Conservation (phyloP, 352 stramenopile species). For the Phytophthora pluvialis region DNA sequence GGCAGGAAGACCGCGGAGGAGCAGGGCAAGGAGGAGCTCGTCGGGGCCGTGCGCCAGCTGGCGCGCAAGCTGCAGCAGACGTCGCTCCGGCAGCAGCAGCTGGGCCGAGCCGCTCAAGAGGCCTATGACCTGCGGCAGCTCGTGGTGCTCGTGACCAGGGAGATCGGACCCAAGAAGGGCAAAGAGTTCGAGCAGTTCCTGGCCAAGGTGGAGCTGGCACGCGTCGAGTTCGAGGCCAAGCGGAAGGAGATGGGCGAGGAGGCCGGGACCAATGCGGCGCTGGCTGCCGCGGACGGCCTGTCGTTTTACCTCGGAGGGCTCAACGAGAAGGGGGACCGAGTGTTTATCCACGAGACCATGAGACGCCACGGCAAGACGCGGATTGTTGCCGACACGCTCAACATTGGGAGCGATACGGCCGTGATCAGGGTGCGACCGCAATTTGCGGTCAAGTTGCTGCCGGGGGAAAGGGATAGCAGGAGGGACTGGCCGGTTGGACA, state of each 20-base stretch:
- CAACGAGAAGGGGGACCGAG: conserved; percentile 89
- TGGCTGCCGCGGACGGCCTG: conserved; percentile 41
- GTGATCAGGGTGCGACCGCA: conserved; percentile 74
- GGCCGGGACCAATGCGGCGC: neutral
- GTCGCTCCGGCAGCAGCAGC: conserved; percentile 19
- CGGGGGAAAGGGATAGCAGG: conserved; percentile 61
- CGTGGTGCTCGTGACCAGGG: conserved; percentile 51
- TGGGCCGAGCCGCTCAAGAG: conserved; percentile 47
- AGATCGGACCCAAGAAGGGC: conserved; percentile 71
- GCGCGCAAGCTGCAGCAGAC: conserved; percentile 38
- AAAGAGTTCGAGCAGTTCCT: conserved; percentile 81
- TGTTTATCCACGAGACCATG: conserved; percentile 92
- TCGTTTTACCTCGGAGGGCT: conserved; percentile 80
- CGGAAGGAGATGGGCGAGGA: conserved; percentile 10
- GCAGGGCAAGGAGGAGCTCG: conserved; percentile 9
- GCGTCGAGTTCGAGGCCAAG: conserved; percentile 40
- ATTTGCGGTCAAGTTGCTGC: conserved; percentile 42
- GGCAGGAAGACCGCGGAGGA: neutral
- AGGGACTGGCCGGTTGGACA: conserved; percentile 76
- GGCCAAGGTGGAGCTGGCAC: conserved; percentile 50
- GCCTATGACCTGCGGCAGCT: conserved; percentile 56
- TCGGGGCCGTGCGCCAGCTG: conserved; percentile 28
- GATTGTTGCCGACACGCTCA: conserved; percentile 89
- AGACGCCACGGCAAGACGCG: conserved; percentile 75
- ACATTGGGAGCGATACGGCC: conserved; percentile 78